These are phyloP conservation scores for Boletus vermiculosoides DNA, from an alignment of 768 basidiomycete species.

Conservation along the genomic window DNA sequence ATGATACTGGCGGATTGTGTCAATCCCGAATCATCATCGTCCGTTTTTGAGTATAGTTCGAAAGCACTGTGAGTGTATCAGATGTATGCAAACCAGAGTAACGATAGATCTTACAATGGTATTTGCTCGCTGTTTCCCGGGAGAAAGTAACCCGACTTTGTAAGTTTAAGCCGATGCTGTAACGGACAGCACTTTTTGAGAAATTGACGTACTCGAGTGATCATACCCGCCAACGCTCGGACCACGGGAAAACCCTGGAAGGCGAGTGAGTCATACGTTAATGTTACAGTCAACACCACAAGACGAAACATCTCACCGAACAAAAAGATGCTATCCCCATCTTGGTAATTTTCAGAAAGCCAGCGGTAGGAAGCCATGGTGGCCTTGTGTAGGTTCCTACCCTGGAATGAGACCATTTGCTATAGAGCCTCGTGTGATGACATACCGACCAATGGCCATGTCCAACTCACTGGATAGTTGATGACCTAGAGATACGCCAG, in stretches of 20 bases:
- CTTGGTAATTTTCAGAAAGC: conserved; percentile 39
- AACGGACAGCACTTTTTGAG: too few relatives aligned
- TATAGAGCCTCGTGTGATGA: neutral
- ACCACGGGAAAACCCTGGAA: conserved; percentile 46
- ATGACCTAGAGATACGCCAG: conserved; percentile 17
- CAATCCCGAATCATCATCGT: conserved; percentile 13
- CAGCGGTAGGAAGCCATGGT: conserved; percentile 40
- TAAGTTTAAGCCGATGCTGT: neutral
- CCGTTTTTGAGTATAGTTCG: conserved; percentile 35
- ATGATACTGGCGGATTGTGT: conserved; percentile 10
- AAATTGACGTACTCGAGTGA: conserved; percentile 31
- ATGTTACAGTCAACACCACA: neutral
- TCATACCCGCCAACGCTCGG: conserved; percentile 44
- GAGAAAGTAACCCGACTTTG: conserved; percentile 41
- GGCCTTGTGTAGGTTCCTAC: conserved; percentile 37
- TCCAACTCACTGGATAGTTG: conserved; percentile 30
- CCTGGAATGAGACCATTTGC: neutral
- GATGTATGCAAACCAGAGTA: neutral
- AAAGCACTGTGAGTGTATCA: conserved; percentile 34
- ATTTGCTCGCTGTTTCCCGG: conserved; percentile 41
- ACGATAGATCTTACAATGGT: conserved; percentile 32
- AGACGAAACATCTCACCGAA: conserved; percentile 33
- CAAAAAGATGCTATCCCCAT: conserved; percentile 41
- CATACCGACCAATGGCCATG: conserved; percentile 39
- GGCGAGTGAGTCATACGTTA: neutral